Evolutionary conservation across 2,329 filamentous ascomycete species (phyloP), one percentile per base, ranked within the genome.

Genomic region (Fusarium stilboides): DNA sequence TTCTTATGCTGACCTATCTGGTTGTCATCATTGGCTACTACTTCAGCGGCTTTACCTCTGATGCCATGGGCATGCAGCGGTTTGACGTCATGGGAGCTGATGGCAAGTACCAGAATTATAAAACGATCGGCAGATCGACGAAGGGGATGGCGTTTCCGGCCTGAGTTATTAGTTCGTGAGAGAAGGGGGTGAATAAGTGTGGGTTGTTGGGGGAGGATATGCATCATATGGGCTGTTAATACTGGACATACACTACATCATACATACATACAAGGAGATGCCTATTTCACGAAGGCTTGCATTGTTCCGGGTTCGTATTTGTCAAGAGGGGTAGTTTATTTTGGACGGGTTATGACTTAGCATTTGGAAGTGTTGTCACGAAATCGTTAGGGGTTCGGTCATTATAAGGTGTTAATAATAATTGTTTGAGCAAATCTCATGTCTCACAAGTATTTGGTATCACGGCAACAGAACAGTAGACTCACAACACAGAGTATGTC

Each of bases 21-120:
- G 96, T 98, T 28, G 94, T 99, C 49, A 84, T 98, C 28, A 88
- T 93, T 44, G 96, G 96, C 2, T 99, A 97, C 83, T 98, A 94
- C 81, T 92, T 97, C 62, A 94, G 93, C 53, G 84, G 88, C 28
- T 89, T 77, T 72, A 83, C 83, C 15, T 79, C 82, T 17, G 81
- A 82, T 61, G 75, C 79, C 28, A 82, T 83, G 74, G 82, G 81
- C 34, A 71, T 77, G 62, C 79, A 82, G 60, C 80, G 87, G 39
- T 89, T 89, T 58, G 87, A 89, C 64, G 83, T 83, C 3, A 81
- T 88, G 78, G 82, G 83, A 19, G 73, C 74, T 2, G 82, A 88
- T 63, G 86, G 86, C 1, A 76, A 81, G 55, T 88, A 83, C 73
- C 80, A 82, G 62, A 82, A 77, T 50, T 87, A 85, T 69, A 87